Conservation (phyloP, 148 eudicot genomes). For the Rhododendron henanense region DNA sequence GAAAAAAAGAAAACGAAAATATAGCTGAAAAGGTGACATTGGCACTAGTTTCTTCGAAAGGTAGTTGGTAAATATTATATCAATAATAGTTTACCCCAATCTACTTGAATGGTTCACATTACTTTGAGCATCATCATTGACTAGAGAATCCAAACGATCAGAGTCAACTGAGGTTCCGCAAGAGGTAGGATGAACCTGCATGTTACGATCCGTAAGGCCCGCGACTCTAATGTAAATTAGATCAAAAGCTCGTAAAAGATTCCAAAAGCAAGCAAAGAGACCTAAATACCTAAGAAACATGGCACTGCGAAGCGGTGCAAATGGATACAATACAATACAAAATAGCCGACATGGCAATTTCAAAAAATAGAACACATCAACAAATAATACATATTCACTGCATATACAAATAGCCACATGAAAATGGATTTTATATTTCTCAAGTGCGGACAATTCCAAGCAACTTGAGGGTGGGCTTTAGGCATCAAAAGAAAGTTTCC, state of each 20-base stretch:
- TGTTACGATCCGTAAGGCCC: background rate
- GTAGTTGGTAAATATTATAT: background rate
- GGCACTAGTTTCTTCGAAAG: background rate
- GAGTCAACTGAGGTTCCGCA: slow-evolving; percentile 30
- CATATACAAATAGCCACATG: background rate
- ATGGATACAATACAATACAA: background rate
- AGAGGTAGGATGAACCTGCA: slow-evolving; percentile 41
- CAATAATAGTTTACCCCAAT: slow-evolving; percentile 28
- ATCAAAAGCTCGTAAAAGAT: background rate
- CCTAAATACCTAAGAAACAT: background rate
- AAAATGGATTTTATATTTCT: background rate
- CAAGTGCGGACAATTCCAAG: background rate
- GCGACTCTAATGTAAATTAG: background rate
- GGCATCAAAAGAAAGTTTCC: background rate
- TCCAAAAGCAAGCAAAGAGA: background rate
- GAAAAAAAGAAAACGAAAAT: background rate
- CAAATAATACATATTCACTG: background rate
- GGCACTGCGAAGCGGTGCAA: background rate
- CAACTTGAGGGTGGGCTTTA: background rate
- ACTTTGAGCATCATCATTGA: slow-evolving; percentile 43
- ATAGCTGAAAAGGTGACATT: background rate
- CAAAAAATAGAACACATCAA: background rate
- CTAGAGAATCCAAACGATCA: slow-evolving; percentile 30
- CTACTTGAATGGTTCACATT: slow-evolving; percentile 24
- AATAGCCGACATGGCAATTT: background rate